Base-by-base conservation (phyloP, 345 rosid genomes). In the Moringa oleifera region DNA sequence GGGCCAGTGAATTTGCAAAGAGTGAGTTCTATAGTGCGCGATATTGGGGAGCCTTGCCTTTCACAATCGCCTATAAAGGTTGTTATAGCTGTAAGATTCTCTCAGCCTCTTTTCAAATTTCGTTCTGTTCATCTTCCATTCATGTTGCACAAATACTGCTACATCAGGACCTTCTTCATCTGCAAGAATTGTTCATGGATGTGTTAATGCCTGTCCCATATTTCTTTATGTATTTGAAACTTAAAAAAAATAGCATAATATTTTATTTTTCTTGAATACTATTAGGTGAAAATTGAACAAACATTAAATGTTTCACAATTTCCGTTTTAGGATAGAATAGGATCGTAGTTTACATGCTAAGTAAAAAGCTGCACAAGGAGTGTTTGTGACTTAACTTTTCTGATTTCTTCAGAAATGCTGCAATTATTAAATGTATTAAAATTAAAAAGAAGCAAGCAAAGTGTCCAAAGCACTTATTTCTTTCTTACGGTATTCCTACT, bases 11-110 rank as follows among this genome's bases (percentile, higher is more conserved):
- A 79, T 80, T 79, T 91, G 63, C 86, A 86, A 63, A 84, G 78
- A 69, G 90, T 91, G 54, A 75, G 90, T 73, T 85, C 86, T 23
- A 62, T 88, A 23, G 92, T 86, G 49, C 90, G 91, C 59, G 88
- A 86, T 62, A 79, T 91, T 70, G 85, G 96, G 72, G 88, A 88
- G 71, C 89, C 96, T 67, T 91, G 95, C 73, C 85, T 91, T 58
- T 73, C 82, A 33, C 90, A 85, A 61, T 83, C 92, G 24, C 79
- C 76, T 21, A 76, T 81, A 69, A 88, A 86, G 96, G 89, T 86
- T 86, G 84, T 81, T 79, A 64, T 80, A 53, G 61, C 79, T 73
- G 72, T 83, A 77, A 83, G 83, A 67, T 67, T 71, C 63, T 64
- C 51, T 64, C 66, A 59, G 56, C 36, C 3, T 28, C 58, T 70